Percentiles rank a stretch among this genome's conserved stretches.
Evolutionary conservation across 1,284 basidiomycete species (phyloP).

Genomic region (Prillingera fragicola): DNA sequence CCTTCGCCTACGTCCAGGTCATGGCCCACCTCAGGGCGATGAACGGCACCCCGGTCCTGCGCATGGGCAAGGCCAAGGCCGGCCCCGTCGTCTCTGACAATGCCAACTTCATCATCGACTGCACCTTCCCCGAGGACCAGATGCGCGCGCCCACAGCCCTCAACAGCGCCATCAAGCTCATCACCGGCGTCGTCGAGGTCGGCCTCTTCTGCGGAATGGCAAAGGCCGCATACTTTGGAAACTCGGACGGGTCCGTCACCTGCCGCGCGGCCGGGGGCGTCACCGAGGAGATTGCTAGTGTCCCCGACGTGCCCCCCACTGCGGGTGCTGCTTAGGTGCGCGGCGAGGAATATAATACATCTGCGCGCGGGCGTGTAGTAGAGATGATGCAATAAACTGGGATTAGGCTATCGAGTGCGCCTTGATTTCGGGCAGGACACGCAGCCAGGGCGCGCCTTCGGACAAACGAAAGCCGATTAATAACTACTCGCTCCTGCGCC

Average conservation of each 20-base stretch:
- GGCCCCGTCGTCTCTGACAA: slow-evolving; percentile 94
- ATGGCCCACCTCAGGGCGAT: slow-evolving; percentile 61
- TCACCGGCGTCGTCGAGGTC: slow-evolving; percentile 95
- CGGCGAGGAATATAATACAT: too few relatives aligned
- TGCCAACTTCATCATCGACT: slow-evolving; percentile 91
- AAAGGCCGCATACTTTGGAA: slow-evolving; percentile 96
- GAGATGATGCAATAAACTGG: too few relatives aligned
- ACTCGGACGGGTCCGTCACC: slow-evolving; percentile 55
- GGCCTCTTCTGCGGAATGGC: slow-evolving; percentile 91
- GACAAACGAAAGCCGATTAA: too few relatives aligned
- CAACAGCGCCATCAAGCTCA: slow-evolving; percentile 69
- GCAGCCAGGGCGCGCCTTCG: too few relatives aligned
- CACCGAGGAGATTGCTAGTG: slow-evolving; percentile 36
- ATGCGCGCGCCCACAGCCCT: slow-evolving; percentile 72
- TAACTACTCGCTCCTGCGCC: too few relatives aligned
- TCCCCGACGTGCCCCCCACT: slow-evolving; percentile 37
- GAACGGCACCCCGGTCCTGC: slow-evolving; percentile 56
- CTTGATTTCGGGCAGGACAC: too few relatives aligned
- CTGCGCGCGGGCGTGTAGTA: too few relatives aligned
- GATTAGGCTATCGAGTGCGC: too few relatives aligned
- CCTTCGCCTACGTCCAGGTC: slow-evolving; percentile 89
- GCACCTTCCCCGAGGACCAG: slow-evolving; percentile 66
- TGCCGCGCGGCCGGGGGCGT: slow-evolving; percentile 42
- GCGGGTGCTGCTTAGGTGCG: too few relatives aligned
- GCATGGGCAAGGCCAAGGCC: slow-evolving; percentile 63